Evolutionary conservation across 1,284 basidiomycete genomes (phyloP).

Genomic region (Apiotrichum laibachii): DNA sequence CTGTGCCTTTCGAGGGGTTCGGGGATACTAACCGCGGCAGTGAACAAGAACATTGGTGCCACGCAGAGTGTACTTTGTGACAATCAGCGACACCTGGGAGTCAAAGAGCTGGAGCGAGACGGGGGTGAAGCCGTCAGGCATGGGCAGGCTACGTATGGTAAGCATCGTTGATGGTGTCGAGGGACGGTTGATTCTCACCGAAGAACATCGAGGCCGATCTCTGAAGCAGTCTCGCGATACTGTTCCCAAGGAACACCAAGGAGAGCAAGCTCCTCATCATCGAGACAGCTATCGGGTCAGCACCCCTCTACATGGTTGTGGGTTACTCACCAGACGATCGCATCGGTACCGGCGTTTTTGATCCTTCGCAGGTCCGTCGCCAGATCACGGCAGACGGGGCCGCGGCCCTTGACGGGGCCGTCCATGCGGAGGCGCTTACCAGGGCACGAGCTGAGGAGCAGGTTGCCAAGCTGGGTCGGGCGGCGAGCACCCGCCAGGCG

Average conservation of each 20-base stretch:
- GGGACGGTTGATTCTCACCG: slow-evolving; percentile 47
- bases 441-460: slow-evolving; percentile 87
- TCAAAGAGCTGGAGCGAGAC: slow-evolving; percentile 66
- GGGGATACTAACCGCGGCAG: slow-evolving; percentile 66
- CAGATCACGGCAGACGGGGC: slow-evolving; percentile 80
- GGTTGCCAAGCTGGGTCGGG: slow-evolving; percentile 67
- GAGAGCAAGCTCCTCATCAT: slow-evolving; percentile 78
- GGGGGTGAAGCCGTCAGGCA: slow-evolving; percentile 86
- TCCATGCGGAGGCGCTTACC: slow-evolving; percentile 91
- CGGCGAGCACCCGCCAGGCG: slow-evolving; percentile 13
- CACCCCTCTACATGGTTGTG: slow-evolving; percentile 21
- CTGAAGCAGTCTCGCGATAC: slow-evolving; percentile 64
- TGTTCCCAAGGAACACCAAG: slow-evolving; percentile 79
- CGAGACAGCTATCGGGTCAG: slow-evolving; percentile 63
- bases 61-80: slow-evolving; percentile 69
- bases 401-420: slow-evolving; percentile 75
- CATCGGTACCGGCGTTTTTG: slow-evolving; percentile 69
- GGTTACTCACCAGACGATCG: slow-evolving; percentile 68
- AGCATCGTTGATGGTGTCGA: neutral
- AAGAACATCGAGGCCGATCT: slow-evolving; percentile 72
- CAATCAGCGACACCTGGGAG: slow-evolving; percentile 65
- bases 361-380: slow-evolving; percentile 73
- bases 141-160: slow-evolving; percentile 64
- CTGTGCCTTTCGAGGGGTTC: neutral
- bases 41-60: slow-evolving; percentile 79